A percentile compares a stretch with the other conserved stretches of the same genome.
phyloP scores from a whole-genome alignment of 352 stramenopile species.

The Phytophthora litchii region DNA sequence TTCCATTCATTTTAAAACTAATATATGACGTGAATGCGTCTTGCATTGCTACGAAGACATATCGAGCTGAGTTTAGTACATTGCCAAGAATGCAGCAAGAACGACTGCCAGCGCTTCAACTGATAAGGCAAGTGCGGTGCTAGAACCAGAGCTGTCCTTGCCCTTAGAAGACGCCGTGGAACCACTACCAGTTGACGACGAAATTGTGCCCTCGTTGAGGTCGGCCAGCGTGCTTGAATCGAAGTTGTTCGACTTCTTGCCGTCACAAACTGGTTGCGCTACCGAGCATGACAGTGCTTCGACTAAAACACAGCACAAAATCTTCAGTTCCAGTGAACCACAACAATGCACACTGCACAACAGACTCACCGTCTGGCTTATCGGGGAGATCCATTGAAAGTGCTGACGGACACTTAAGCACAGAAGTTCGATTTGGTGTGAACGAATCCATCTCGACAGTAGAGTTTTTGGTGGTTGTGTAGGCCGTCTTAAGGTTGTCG shows the following conservation, averaged over 20 bases:
- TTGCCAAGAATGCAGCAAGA: conserved; percentile 10
- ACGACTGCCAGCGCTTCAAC: conserved; percentile 2
- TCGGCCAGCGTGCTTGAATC: conserved; percentile 25
- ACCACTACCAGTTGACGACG: conserved; percentile 7
- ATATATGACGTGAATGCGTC: conserved; percentile 27
- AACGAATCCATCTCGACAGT: conserved; percentile 48
- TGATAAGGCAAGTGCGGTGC: background rate
- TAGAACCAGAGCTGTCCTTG: conserved; percentile 5
- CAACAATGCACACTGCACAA: background rate
- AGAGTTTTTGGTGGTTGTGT: conserved; percentile 52
- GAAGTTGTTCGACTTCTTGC: conserved; percentile 51
- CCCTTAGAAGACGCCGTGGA: conserved; percentile 19
- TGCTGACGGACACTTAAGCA: conserved; percentile 45
- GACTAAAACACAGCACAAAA: conserved; percentile 20
- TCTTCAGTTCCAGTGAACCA: background rate
- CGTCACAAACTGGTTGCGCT: conserved; percentile 43
- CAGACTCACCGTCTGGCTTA: conserved; percentile 36
- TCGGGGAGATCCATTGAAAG: conserved; percentile 50
- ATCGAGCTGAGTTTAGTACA: background rate
- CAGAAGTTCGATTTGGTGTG: conserved; percentile 34
- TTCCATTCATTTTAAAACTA: conserved; percentile 23
- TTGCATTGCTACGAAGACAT: conserved; percentile 9
- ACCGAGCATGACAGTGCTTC: conserved; percentile 46
- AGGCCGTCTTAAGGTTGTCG: conserved; percentile 54
- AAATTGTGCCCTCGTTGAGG: conserved; percentile 23